phyloP scores from a whole-genome alignment of 1,139 yeast genomes.

The Barnettozyma hawaiiensis region DNA sequence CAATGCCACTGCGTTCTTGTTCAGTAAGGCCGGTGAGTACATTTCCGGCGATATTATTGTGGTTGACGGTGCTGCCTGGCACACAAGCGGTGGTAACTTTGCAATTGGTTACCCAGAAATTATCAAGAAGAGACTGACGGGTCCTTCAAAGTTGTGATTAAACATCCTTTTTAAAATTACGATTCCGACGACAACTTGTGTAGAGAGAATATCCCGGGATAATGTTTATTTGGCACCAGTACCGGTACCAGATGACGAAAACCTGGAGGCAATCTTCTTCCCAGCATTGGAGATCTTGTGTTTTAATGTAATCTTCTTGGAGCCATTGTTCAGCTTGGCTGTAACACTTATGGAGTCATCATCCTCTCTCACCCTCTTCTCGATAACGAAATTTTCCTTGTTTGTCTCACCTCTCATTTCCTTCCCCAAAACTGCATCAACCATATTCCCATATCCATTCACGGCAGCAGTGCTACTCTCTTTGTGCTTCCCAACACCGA shows the following conservation, averaged over 20 bases:
- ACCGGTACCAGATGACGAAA: no score
- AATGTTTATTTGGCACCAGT: conserved; percentile 2
- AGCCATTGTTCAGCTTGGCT: conserved; percentile 1
- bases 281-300: conserved; percentile 27
- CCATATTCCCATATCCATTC: background rate
- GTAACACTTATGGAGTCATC: conserved; percentile 14
- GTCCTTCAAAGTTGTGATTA: conserved; percentile 27
- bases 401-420: background rate
- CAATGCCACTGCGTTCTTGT: conserved; percentile 76
- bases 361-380: conserved; percentile 19
- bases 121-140: conserved; percentile 26
- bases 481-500: background rate
- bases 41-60: conserved; percentile 73
- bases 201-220: no score
- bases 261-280: conserved; percentile 28
- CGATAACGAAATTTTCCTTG: conserved; percentile 5
- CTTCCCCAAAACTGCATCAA: background rate
- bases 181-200: no score
- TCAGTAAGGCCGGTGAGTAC: conserved; percentile 76
- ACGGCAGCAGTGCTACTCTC: background rate
- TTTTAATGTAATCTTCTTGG: conserved; percentile 20
- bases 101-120: conserved; percentile 35
- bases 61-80: conserved; percentile 94
- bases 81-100: conserved; percentile 48
- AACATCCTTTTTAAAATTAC: no score